Base-by-base conservation (phyloP, 768 basidiomycete species). In the Lepiota venenata region DNA sequence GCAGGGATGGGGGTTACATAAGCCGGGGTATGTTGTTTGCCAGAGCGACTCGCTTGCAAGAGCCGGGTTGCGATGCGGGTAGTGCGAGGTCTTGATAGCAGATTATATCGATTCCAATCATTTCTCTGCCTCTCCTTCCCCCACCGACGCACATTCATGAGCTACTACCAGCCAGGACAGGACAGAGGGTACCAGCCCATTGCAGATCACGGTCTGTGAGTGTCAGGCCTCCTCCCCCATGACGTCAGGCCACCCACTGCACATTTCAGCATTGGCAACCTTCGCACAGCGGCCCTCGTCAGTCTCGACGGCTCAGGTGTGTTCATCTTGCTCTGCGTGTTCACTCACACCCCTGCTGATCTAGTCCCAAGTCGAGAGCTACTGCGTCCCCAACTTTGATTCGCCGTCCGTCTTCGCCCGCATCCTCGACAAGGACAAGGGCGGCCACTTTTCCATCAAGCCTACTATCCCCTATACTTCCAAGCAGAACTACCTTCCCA, bases 341-440 rank as follows among this genome's bases (percentile, higher is more conserved):
- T n/a, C 9, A 39, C 15, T 40, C 16, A 18, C 5, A 32, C 49
- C 48, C 37, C 20, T 29, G 20, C 18, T 35, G n/a, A 41, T 20
- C 22, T 40, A 15, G 47, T 2, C 2, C 25, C 22, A 42, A 92
- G 89, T 96, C 58, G 94, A 96, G 68, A 91, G 88, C 58, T 94
- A 93, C 68, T 97, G 94, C 62, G 80, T 95, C 22, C 93, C 93
- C 1, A 78, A 94, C 72, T 96, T 97, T 66, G 94, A 97, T 69
- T 94, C 92, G 1, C 94, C 94, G 3, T 93, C 90, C 15, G 77
- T 96, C 46, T 96, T 95, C 59, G 93, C 93, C 6, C 82, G 93
- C 7, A 91, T 93, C 60, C 77, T 93, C 5, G 91, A 93, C 74
- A 91, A 91, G 63, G 72, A 91, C 67, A 91, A 90, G 79, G 94